Evolutionary conservation across 1,284 basidiomycete genomes (phyloP), one percentile per base, ranked within the genome.

Genomic region (Golubevia pallescens): DNA sequence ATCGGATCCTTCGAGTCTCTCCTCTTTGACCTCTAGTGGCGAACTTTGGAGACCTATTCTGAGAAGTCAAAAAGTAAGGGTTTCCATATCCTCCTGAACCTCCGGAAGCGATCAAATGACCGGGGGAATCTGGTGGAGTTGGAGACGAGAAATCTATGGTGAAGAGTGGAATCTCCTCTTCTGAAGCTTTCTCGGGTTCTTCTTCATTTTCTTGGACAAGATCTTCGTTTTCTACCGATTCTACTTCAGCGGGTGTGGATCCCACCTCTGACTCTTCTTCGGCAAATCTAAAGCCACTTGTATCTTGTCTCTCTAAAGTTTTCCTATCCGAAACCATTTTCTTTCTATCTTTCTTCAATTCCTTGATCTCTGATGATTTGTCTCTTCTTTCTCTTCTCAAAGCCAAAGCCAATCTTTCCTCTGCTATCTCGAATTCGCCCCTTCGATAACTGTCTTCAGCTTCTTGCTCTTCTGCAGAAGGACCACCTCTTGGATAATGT

Each of bases 41-140:
- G 57, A 86, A 86, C 57, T 87, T 86, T 16, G 87, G 87, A 20
- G 85, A 77, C 7, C 81, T 75, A 52, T 80, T 77, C 65, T 67
- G 65, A 0, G 90, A 86, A 0, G 90, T 88, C 57, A 91, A 86
- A 75, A 96, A 97, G 75, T 92, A 91, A 0, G 94, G 93, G 79
- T 99, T 99, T 4, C 97, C 97, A 13, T 92, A 84, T 0, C 97
- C 97, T 1, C 94, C 94, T 1, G 85, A 73, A 0, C 97, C 97
- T 1, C 97, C 97, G 1, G 89, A 81, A 0, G 92, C 91, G 52
- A 97, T 86, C 8, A 95, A 68, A 14, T 78, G 52, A 51, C 77
- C 77, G 0, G 74, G 69, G 0, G 73, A 75, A 56, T 70, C 70
- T 28, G 73, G 65, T 0, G 80, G 74, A 16, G 80, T 84, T 0